Evolutionary conservation across 2,329 filamentous ascomycete species (phyloP), one percentile per base, ranked within the genome.

Genomic region (Ophioceras dolichostomum): DNA sequence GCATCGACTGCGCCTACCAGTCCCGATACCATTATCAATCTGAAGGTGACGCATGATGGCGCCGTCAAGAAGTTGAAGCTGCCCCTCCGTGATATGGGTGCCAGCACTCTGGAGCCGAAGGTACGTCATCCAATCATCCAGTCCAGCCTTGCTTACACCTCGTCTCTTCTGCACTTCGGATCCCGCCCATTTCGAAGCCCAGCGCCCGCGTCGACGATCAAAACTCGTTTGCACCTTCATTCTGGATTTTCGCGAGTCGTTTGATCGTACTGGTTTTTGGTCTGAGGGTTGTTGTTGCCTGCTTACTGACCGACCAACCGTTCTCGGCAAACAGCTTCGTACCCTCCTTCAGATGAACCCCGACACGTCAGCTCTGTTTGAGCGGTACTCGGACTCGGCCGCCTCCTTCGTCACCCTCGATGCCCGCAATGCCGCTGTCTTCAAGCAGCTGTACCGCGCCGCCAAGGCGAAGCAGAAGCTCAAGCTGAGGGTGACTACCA

Each of bases 401-500:
- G 81, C 71, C 32, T 68, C 77, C 45, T 96, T 83, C 60, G 74
- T 96, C 46, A 68, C 73, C 32, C 79, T 98, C 42, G 82, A 94
- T 57, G 67, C 76, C 43, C 68, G 69, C 55, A 93, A 94, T 53
- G 62, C 73, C 8, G 70, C 83, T 32, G 84, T 94, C 52, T 98
- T 94, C 70, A 96, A 95, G 68, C 91, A 95, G 57, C 79, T 98
- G 30, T 89, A 91, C 57, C 82, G 91, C 51, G 91, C 91, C 47
- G 91, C 91, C 45, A 98, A 95, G 68, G 91, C 91, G 27, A 98
- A 98, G 71, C 78, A 88, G 47, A 98, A 96, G 78, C 79, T 98
- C 49, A 88, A 91, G 60, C 74, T 98, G 41, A 84, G 78, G 47
- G 80, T 83, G 27, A 79, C 74, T 13, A 51, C 70, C 13, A n/a